Evolutionary conservation across 2,329 filamentous ascomycete genomes (phyloP).

Genomic region (Lachnellula occidentalis): DNA sequence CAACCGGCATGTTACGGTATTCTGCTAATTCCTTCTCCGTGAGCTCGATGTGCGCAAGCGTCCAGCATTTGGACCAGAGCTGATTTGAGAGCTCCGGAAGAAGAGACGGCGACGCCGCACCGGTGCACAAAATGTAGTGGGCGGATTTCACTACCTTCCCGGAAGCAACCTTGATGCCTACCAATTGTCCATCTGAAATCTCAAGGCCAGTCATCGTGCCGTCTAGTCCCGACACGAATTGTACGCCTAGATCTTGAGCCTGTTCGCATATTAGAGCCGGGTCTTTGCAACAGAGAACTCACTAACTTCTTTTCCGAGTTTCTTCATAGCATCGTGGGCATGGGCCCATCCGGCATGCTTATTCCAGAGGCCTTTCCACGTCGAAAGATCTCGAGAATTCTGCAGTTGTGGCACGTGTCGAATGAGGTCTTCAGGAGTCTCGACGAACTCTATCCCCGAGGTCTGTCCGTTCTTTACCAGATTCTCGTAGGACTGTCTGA

Average conservation of each 20-base stretch:
- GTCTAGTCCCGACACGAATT: slow-evolving; percentile 4
- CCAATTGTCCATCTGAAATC: slow-evolving; percentile 33
- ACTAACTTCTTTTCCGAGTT: slow-evolving; percentile 32
- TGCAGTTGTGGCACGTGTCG: slow-evolving; percentile 29
- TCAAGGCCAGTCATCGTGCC: slow-evolving; percentile 18
- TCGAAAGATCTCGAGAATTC: slow-evolving; percentile 5
- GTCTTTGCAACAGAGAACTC: slow-evolving; percentile 18
- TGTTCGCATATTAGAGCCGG: not conserved
- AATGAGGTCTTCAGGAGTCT: slow-evolving; percentile 31
- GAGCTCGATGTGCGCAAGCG: slow-evolving; percentile 45
- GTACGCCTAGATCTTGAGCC: slow-evolving; percentile 5
- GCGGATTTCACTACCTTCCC: slow-evolving; percentile 31
- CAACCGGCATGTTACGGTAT: slow-evolving; percentile 44
- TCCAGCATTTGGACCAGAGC: slow-evolving; percentile 42
- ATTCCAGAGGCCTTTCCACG: slow-evolving; percentile 45
- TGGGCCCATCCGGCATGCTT: slow-evolving; percentile 34
- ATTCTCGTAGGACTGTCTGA: slow-evolving; percentile 26
- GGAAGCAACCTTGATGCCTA: slow-evolving; percentile 34
- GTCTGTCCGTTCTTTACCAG: slow-evolving; percentile 2
- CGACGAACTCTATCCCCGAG: slow-evolving; percentile 23
- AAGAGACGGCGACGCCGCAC: slow-evolving; percentile 39
- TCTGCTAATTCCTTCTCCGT: slow-evolving; percentile 41
- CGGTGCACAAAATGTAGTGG: slow-evolving; percentile 40
- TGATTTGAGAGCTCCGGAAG: slow-evolving; percentile 36
- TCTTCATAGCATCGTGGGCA: slow-evolving; percentile 34